phyloP scores from a whole-genome alignment of 75 land plant genomes.

The Cunninghamia lanceolata region DNA sequence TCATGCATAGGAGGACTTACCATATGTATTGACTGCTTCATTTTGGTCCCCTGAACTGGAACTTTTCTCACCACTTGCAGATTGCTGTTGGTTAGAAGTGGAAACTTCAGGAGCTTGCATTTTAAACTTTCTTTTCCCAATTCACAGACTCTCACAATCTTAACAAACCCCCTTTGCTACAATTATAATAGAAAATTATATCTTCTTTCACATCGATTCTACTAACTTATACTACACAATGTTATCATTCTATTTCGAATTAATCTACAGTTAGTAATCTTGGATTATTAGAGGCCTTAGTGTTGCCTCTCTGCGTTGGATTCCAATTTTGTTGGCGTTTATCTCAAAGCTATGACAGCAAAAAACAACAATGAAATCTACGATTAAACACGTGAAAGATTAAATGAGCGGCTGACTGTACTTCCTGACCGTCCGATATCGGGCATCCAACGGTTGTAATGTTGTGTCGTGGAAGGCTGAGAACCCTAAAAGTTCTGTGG shows the following conservation, averaged over 20 bases:
- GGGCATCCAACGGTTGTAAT: too few species aligned
- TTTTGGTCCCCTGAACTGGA: conserved; percentile 8
- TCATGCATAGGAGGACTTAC: background rate
- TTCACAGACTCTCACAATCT: too few species aligned
- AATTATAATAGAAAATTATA: too few species aligned
- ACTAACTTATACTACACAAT: too few species aligned
- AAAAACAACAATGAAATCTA: background rate
- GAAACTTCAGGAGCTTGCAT: conserved; percentile 11
- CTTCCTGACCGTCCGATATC: too few species aligned
- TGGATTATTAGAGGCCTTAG: too few species aligned
- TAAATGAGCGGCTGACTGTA: background rate
- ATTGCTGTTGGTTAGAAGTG: background rate
- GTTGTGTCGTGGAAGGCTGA: background rate
- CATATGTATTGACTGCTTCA: background rate
- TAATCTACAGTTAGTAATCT: background rate
- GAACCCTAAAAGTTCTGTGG: background rate
- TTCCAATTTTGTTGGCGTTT: background rate
- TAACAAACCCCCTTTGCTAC: too few species aligned
- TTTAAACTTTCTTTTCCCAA: background rate
- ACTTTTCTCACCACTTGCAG: background rate
- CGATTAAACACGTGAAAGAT: background rate
- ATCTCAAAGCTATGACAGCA: background rate
- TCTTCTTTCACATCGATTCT: background rate
- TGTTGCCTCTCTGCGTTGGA: too few species aligned
- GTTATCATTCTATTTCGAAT: background rate